Percentiles rank a stretch among this genome's conserved stretches.
These are phyloP conservation scores for Salinomyces thailandicus DNA, from an alignment of 2,329 filamentous ascomycete species.

Conservation along the genomic window DNA sequence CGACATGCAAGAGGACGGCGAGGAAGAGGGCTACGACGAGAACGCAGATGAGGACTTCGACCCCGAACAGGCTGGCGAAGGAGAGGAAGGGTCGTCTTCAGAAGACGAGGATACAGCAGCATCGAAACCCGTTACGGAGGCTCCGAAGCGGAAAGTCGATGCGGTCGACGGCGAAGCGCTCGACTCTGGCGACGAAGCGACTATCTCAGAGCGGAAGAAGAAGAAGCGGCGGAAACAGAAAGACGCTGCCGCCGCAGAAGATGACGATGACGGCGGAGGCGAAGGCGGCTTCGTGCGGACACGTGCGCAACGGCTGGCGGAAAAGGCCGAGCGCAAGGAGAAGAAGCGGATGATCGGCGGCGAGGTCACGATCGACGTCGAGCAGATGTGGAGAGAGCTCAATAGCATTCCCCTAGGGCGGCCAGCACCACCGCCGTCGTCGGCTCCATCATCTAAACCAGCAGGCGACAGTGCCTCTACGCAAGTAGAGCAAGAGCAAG, in stretches of 20 bases:
- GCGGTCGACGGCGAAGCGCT: constrained; percentile 30
- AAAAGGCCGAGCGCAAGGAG: constrained; percentile 39
- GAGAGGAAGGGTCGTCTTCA: constrained; percentile 23
- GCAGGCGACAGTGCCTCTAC: constrained; percentile 8
- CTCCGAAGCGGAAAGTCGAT: constrained; percentile 29
- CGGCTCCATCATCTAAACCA: background rate
- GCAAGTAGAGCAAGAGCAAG: constrained; percentile 14
- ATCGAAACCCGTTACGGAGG: constrained; percentile 26
- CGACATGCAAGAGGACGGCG: constrained; percentile 2
- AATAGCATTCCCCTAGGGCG: constrained; percentile 28
- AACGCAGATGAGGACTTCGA: constrained; percentile 37
- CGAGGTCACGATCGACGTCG: constrained; percentile 45
- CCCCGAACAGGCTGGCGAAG: constrained; percentile 23
- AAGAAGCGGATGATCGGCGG: constrained; percentile 31
- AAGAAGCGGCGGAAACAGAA: constrained; percentile 33
- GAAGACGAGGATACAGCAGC: constrained; percentile 25
- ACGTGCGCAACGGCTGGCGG: constrained; percentile 40
- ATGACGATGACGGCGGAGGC: constrained; percentile 33
- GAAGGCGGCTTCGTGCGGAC: constrained; percentile 44
- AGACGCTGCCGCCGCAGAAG: constrained; percentile 9
- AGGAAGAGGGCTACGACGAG: constrained; percentile 30
- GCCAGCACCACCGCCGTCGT: constrained; percentile 7
- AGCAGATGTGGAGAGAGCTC: constrained; percentile 45
- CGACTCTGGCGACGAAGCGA: constrained; percentile 47
- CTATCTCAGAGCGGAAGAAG: constrained; percentile 40